Conservation (phyloP, 441 rosid genomes). For the Geranium incanum region DNA sequence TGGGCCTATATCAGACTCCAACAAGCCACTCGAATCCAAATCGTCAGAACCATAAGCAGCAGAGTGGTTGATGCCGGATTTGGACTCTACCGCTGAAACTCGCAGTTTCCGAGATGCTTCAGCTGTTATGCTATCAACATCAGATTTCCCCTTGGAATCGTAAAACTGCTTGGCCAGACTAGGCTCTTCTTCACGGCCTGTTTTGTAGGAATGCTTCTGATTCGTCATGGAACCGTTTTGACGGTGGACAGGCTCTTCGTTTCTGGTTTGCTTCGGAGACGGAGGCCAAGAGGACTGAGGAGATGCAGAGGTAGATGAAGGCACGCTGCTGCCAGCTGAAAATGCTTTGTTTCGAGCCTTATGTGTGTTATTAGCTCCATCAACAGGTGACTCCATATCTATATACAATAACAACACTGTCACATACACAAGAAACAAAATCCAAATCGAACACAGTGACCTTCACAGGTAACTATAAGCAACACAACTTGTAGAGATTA, state of each 20-base stretch:
- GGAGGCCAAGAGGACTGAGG: slow-evolving; percentile 33
- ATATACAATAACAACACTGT: slow-evolving; percentile 4
- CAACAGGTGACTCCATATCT: slow-evolving; percentile 19
- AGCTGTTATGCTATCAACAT: slow-evolving; percentile 19
- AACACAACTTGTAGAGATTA: not conserved
- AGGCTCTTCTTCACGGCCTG: too few species aligned
- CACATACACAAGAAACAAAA: not conserved
- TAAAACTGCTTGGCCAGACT: slow-evolving; percentile 33
- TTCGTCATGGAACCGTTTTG: too few species aligned
- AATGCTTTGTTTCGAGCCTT: slow-evolving; percentile 13
- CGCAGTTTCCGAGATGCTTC: slow-evolving; percentile 28
- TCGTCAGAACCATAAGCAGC: slow-evolving; percentile 28
- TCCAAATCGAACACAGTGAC: not conserved
- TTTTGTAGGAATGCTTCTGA: too few species aligned
- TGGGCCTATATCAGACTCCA: slow-evolving; percentile 28
- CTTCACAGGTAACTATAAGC: not conserved
- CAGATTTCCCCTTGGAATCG: slow-evolving; percentile 21
- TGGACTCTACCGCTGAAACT: slow-evolving; percentile 22
- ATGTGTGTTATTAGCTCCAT: slow-evolving; percentile 13
- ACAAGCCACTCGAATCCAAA: slow-evolving; percentile 31
- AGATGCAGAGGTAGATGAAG: slow-evolving; percentile 22
- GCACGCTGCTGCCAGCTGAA: slow-evolving; percentile 1
- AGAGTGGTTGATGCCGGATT: slow-evolving; percentile 27
- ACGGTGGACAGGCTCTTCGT: slow-evolving; percentile 17
- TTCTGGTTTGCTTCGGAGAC: slow-evolving; percentile 34